Conservation (phyloP, 768 basidiomycete genomes). For the Tricholoma saponaceum region DNA sequence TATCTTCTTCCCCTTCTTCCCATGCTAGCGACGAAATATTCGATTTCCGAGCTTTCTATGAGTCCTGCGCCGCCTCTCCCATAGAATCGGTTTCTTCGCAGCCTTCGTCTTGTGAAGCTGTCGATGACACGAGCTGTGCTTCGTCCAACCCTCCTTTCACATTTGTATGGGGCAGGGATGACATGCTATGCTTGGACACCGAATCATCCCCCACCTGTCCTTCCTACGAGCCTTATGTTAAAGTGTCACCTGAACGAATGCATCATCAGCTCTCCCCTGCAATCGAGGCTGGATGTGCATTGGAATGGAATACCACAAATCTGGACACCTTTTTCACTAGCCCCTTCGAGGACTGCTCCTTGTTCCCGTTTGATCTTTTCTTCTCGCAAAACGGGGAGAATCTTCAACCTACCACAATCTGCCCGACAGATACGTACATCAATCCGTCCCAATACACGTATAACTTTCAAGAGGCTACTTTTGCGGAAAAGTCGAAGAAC, state of each 20-base stretch:
- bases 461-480: neutral
- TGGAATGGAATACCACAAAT: neutral
- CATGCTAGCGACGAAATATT: neutral
- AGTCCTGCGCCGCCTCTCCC: neutral
- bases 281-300: neutral
- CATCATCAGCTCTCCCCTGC: conserved; percentile 1
- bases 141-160: neutral
- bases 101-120: neutral
- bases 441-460: neutral
- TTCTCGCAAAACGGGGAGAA: neutral
- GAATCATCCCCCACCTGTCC: neutral
- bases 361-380: neutral
- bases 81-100: neutral
- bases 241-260: neutral
- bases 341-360: neutral
- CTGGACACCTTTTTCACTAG: neutral
- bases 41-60: neutral
- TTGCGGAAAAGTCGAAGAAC: neutral
- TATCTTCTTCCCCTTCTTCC: neutral
- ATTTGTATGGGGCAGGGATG: neutral
- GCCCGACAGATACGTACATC: neutral
- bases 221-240: neutral
- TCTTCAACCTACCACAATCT: neutral
- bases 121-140: neutral
- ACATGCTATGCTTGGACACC: neutral